Evolutionary conservation across 2,329 filamentous ascomycete species (phyloP).

Genomic region (Cordyceps javanica): DNA sequence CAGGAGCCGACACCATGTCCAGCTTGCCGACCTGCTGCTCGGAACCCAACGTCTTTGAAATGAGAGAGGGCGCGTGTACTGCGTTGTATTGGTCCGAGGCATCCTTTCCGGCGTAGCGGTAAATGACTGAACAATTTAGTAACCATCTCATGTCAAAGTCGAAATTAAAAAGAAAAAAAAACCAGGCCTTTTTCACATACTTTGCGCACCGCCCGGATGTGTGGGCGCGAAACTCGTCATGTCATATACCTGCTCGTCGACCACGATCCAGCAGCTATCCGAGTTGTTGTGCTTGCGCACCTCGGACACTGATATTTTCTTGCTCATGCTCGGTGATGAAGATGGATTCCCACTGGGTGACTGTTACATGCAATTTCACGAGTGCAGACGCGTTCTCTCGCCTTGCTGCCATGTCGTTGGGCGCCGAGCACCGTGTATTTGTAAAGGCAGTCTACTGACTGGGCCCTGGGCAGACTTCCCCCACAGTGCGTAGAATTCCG

Average conservation of each 20-base stretch:
- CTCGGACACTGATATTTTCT: conserved; percentile 33
- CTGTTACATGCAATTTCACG: no score
- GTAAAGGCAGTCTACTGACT: background rate
- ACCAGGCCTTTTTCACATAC: no score
- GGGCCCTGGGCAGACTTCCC: background rate
- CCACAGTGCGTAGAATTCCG: background rate
- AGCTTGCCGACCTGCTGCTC: conserved; percentile 16
- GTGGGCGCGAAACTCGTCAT: conserved; percentile 21
- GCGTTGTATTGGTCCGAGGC: conserved; percentile 21
- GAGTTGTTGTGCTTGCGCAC: conserved; percentile 39
- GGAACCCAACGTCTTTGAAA: conserved; percentile 15
- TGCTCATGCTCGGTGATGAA: conserved; percentile 13
- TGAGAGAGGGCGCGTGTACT: conserved; percentile 19
- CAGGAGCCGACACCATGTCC: conserved; percentile 11
- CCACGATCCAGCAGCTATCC: conserved; percentile 57
- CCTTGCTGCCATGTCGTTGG: no score
- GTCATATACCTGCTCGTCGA: conserved; percentile 62
- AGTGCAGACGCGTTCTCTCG: no score
- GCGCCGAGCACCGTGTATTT: background rate
- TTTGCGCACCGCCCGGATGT: conserved; percentile 20
- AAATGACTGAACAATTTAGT: conserved; percentile 17
- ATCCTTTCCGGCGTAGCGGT: conserved; percentile 21
- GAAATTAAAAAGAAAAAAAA: no score
- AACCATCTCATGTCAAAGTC: no score
- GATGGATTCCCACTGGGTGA: no score